Percentiles rank a stretch among this genome's conserved stretches.
Conservation (phyloP, 2,329 filamentous ascomycete genomes). For the Trichoderma citrinoviride region DNA sequence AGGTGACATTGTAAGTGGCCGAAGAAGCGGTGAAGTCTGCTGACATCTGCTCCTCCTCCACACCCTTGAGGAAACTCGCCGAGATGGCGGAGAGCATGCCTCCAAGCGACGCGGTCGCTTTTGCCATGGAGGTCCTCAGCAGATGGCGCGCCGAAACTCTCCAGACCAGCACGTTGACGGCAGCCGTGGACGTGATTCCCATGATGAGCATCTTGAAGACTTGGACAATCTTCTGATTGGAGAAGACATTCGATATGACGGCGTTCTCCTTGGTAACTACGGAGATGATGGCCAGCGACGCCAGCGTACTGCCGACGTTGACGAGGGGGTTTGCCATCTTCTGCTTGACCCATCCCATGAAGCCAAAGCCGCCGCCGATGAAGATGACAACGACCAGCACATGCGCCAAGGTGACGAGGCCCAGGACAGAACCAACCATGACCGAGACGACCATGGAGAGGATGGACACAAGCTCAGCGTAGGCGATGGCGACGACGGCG, state of each 20-base stretch:
- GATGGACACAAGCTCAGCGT: conserved; percentile 63
- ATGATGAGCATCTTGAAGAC: conserved; percentile 75
- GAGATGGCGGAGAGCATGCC: conserved; percentile 78
- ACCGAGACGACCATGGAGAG: conserved; percentile 80
- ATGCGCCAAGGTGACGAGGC: conserved; percentile 69
- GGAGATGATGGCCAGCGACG: conserved; percentile 79
- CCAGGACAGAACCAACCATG: conserved; percentile 64
- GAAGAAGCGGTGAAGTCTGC: conserved; percentile 58
- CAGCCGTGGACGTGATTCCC: conserved; percentile 67
- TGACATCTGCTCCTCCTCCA: conserved; percentile 66
- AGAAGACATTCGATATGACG: conserved; percentile 73
- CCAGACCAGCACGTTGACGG: conserved; percentile 70
- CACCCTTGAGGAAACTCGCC: conserved; percentile 74
- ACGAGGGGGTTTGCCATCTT: conserved; percentile 70
- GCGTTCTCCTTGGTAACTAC: conserved; percentile 83
- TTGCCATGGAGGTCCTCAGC: conserved; percentile 68
- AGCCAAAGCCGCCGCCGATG: conserved; percentile 75
- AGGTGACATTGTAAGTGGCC: conserved; percentile 58
- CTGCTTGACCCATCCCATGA: conserved; percentile 81
- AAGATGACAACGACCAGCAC: conserved; percentile 74
- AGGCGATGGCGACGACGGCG: conserved; percentile 70
- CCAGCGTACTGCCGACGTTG: conserved; percentile 76
- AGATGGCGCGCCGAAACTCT: conserved; percentile 70
- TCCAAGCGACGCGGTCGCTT: conserved; percentile 69
- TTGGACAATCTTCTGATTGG: conserved; percentile 49